Evolutionary conservation across 306 rosid genomes (phyloP), one percentile per base, ranked within the genome.

Genomic region (Neltuma alba): DNA sequence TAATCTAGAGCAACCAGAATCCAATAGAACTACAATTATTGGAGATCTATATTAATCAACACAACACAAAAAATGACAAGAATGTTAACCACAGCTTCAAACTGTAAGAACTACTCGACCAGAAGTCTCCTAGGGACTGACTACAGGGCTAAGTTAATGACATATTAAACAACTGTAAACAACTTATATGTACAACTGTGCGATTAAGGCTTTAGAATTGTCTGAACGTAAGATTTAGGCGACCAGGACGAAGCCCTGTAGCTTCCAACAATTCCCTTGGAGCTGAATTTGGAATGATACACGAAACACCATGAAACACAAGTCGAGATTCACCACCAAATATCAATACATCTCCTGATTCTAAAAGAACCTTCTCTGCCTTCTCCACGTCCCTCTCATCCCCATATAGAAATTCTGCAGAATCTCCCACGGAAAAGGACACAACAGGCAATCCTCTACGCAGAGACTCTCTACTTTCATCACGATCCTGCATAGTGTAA

Each of bases 141-240:
- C 30, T 28, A 6, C 20, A 60, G 37, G 7, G 36, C 7, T 28
- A 27, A 25, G 34, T 25, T 23, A 57, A 3, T 57, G 27, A 58
- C 25, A 15, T 33, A 63, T 63, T 34, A 15, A 31, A 63, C 42
- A 63, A 44, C 7, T 63, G 34, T 33, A 33, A 63, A 63, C 42
- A 14, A 34, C 3, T 16, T 61, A 13, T 62, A 31, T 63, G 40
- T 33, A 63, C 33, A 57, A 11, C 16, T 23, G 31, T 3, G 4
- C 23, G 31, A 25, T 57, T 57, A 50, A 21, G 72, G 52, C 31
- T 27, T 52, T 65, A 89, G 54, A 55, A 83, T 69, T 88, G 73
- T 85, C 97, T 83, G 85, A 91, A 88, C 48, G 97, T 91, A 33
- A 93, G 91, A 77, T 93, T 93, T 1, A 91, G 88, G 65, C 90